Evolutionary conservation across 208 protist species (phyloP), one percentile per base, ranked within the genome.

Genomic region (Crithidia brevicula): DNA sequence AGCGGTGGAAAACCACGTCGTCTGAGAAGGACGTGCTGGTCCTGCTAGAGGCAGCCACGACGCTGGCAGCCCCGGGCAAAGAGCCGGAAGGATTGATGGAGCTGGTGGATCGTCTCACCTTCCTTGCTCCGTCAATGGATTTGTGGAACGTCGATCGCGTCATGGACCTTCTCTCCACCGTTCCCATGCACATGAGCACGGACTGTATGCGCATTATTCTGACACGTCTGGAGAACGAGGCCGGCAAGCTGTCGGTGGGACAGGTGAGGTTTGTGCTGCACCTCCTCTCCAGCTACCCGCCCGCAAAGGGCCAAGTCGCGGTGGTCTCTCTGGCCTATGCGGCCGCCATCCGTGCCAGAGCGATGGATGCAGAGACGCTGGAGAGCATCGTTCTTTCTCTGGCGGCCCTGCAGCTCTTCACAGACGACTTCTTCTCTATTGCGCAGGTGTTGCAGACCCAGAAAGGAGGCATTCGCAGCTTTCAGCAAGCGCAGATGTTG

Each of bases 401-500:
- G 4, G 72, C 81, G 0, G 49, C 79, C 64, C 34, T 94, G 67
- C 38, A 83, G 36, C 85, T 84, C 22, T 93, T 91, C 71, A 89
- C 85, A 9, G 92, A 96, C 33, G 92, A 96, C 49, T 93, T 95
- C 60, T 94, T 86, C 63, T 27, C 49, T 0, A 50, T 96, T 36
- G 60, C 81, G 8, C 23, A 72, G 6, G 64, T 86, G 40, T 50
- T 94, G 22, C 73, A 85, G 36, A 56, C 50, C 1, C 67, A 76
- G 16, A 89, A 89, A 49, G 86, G 86, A 42, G 91, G 91, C 13
- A 85, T 96, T 34, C 85, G 84, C 38, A 62, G 38, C 40, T 79
- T 91, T 51, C 68, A 74, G 5, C 54, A 61, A 8, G 38, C 86
- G 42, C 23, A 74, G 27, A 52, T 22, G 30, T 38, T 96, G 13